Evolutionary conservation across 179 eudicot genomes (phyloP).

Genomic region (Carnegiea gigantea): DNA sequence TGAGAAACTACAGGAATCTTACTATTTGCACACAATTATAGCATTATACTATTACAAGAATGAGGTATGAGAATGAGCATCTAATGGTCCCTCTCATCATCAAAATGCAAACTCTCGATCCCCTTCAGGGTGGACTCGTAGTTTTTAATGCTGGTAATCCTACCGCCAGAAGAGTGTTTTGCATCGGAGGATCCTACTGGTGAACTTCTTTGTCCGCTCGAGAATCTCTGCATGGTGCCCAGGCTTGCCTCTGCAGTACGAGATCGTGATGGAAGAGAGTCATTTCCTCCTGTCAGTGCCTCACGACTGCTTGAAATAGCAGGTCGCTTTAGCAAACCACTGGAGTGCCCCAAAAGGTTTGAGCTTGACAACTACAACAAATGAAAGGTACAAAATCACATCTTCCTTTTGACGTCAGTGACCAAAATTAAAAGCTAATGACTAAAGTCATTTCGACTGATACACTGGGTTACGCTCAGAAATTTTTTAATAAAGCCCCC

Average conservation of each 20-base stretch:
- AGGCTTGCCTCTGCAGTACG: constrained; percentile 62
- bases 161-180: constrained; percentile 56
- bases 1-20: constrained; percentile 17
- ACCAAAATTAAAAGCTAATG: background rate
- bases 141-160: constrained; percentile 53
- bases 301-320: constrained; percentile 64
- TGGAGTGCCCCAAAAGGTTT: constrained; percentile 49
- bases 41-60: constrained; percentile 17
- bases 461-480: background rate
- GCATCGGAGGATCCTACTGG: constrained; percentile 61
- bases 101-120: constrained; percentile 69
- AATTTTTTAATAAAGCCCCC: background rate
- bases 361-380: constrained; percentile 59
- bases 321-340: constrained; percentile 68
- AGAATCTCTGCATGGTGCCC: constrained; percentile 49
- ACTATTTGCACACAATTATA: constrained; percentile 21
- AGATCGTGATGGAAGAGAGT: constrained; percentile 52
- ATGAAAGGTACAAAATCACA: background rate
- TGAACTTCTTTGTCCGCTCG: constrained; percentile 67
- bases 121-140: constrained; percentile 80
- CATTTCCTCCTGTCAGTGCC: constrained; percentile 49
- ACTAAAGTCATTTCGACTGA: background rate
- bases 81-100: constrained; percentile 56
- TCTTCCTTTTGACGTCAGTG: background rate
- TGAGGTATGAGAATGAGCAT: constrained; percentile 16